Evolutionary conservation across 768 basidiomycete genomes (phyloP), one percentile per base, ranked within the genome.

Genomic region (Zangia roseola): DNA sequence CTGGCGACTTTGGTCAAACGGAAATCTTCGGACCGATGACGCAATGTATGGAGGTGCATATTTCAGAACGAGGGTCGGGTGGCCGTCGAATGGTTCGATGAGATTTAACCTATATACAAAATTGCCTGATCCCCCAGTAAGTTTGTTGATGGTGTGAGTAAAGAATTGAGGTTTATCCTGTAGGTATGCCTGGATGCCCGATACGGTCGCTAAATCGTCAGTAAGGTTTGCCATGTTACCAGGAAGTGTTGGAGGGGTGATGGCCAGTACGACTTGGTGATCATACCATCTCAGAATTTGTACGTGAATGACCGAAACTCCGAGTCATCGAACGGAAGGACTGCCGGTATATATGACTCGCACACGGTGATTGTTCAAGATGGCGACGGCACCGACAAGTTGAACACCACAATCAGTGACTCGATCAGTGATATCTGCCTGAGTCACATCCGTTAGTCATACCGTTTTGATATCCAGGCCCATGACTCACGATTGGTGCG

Each of bases 21-120:
- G 53, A 59, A 69, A 36, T 25, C 21, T 44, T 20, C 26, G 41
- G 20, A 45, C 48, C 6, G 62, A 57, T 19, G 26, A 17, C 44
- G 67, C 73, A 58, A 68, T 61, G 51, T 75, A 80, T 23, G 74
- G 68, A 41, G 76, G 72, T 10, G 74, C 74, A 64, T 86, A 80
- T 64, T 88, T 87, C 36, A 86, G 55, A 25, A 87, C 70, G 12
- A 82, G 59, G 5, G 81, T 83, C 42, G 60, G 49, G 5, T 58
- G 65, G 0, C 76, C 80, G 31, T 73, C 58, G 47, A 76, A 68
- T 9, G 74, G 71, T 28, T 41, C 52, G 14, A 52, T 54, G 36
- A 84, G 70, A 26, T 61, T 59, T n/a, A 86, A 58, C 25, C 85
- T 76, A 59, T 73, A 87, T n/a, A 73, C 62, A 61, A 76, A 86